phyloP scores from a whole-genome alignment of 768 basidiomycete genomes.

The Termitomyces sp. region DNA sequence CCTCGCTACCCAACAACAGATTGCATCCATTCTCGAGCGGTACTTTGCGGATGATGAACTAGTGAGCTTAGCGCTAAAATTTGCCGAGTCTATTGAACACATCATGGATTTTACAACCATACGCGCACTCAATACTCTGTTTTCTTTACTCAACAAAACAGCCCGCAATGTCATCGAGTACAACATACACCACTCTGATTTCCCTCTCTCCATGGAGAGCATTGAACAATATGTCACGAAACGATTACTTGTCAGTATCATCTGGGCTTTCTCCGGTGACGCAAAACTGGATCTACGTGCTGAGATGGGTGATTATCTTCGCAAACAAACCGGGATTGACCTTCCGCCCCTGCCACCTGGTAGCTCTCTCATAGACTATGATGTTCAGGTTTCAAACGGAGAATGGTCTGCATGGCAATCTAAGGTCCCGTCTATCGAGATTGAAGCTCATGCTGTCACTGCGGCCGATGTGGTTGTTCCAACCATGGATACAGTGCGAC shows the following conservation, averaged over 20 bases:
- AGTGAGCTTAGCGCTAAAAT: constrained; percentile 71
- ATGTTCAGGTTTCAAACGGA: constrained; percentile 80
- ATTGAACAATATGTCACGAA: constrained; percentile 91
- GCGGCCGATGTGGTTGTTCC: constrained; percentile 97
- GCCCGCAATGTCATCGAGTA: constrained; percentile 91
- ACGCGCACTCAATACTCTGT: constrained; percentile 91
- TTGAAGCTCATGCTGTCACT: constrained; percentile 94
- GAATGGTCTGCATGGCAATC: constrained; percentile 93
- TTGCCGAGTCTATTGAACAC: constrained; percentile 84
- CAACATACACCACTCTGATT: constrained; percentile 92
- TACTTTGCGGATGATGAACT: constrained; percentile 84
- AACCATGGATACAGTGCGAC: constrained; percentile 96
- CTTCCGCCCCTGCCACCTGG: constrained; percentile 72
- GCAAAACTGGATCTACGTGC: constrained; percentile 87
- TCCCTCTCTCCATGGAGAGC: constrained; percentile 79
- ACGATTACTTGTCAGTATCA: constrained; percentile 83
- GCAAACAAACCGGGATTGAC: constrained; percentile 84
- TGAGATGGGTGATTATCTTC: constrained; percentile 83
- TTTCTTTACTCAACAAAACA: constrained; percentile 96
- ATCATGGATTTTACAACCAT: constrained; percentile 98
- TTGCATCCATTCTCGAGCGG: constrained; percentile 68
- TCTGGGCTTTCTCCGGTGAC: constrained; percentile 98
- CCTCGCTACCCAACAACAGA: constrained; percentile 70
- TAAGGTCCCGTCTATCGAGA: constrained; percentile 90
- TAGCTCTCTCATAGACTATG: constrained; percentile 89